Conservation (phyloP, 306 rosid species). For the Acacia crassicarpa region DNA sequence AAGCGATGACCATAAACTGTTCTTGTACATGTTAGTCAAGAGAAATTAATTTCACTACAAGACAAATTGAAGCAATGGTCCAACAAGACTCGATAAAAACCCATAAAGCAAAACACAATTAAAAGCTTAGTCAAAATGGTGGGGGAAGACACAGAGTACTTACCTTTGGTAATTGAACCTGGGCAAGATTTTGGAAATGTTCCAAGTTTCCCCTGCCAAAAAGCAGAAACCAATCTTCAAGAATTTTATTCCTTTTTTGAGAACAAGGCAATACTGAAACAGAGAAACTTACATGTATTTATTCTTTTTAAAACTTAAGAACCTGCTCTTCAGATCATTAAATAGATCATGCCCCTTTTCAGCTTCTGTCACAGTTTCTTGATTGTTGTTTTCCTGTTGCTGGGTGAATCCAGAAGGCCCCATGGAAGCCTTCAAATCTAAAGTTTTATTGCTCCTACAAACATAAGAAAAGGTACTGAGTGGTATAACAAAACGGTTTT, state of each 20-base stretch:
- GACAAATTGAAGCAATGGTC: conserved; percentile 12
- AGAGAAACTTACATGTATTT: conserved; percentile 63
- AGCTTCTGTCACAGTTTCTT: conserved; percentile 42
- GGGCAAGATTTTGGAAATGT: conserved; percentile 70
- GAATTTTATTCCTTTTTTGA: conserved; percentile 8
- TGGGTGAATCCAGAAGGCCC: conserved; percentile 52
- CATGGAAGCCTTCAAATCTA: conserved; percentile 56
- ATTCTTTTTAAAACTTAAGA: conserved; percentile 68
- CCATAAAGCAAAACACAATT: conserved; percentile 13
- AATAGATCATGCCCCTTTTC: conserved; percentile 52
- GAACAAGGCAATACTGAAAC: conserved; percentile 30
- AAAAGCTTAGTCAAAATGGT: neutral
- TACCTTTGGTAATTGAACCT: conserved; percentile 87
- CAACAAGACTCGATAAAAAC: conserved; percentile 15
- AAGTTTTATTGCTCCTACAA: conserved; percentile 52
- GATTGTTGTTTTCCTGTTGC: conserved; percentile 46
- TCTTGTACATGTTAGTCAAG: conserved; percentile 51
- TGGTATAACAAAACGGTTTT: neutral
- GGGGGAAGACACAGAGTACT: neutral
- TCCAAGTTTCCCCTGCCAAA: conserved; percentile 61
- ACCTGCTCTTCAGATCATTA: conserved; percentile 67
- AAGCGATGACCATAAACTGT: conserved; percentile 94
- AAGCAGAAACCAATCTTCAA: conserved; percentile 32
- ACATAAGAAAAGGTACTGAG: conserved; percentile 21
- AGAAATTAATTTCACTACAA: neutral